A percentile compares a stretch with the other conserved stretches of the same genome.
These are phyloP conservation scores for Globisporangium acanthophoron DNA, from an alignment of 352 stramenopile species.

Conservation along the genomic window DNA sequence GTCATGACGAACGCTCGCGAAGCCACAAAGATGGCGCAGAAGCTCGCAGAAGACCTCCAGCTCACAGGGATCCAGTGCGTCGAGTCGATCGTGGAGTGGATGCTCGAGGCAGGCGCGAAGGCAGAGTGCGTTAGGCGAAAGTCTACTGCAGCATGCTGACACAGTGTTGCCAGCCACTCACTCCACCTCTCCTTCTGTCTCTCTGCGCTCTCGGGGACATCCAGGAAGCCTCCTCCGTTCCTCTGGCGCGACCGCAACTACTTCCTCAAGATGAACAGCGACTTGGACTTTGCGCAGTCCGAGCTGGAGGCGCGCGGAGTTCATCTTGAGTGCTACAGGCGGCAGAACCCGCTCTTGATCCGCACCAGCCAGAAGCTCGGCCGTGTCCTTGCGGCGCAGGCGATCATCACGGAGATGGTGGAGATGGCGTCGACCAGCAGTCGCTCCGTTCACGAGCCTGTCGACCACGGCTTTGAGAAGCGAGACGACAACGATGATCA, in stretches of 20 bases:
- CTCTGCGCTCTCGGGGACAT: not conserved
- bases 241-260: conserved; percentile 71
- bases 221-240: conserved; percentile 58
- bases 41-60: conserved; percentile 60
- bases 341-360: conserved; percentile 60
- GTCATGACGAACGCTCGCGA: conserved; percentile 65
- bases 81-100: conserved; percentile 76
- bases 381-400: conserved; percentile 60
- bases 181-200: not conserved
- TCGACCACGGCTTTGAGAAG: conserved; percentile 15
- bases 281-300: conserved; percentile 62
- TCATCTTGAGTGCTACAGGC: conserved; percentile 46
- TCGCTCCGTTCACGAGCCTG: not conserved
- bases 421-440: conserved; percentile 7
- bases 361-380: conserved; percentile 62
- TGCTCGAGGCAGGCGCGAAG: conserved; percentile 65
- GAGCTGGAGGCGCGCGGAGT: conserved; percentile 48
- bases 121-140: conserved; percentile 37
- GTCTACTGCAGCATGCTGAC: not conserved
- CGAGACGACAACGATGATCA: not conserved
- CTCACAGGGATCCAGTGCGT: conserved; percentile 65
- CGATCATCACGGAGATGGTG: conserved; percentile 73
- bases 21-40: conserved; percentile 62
- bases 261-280: conserved; percentile 64
- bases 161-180: not conserved